These are phyloP conservation scores for Fusarium beomiforme DNA, from an alignment of 2,329 filamentous ascomycete genomes.

Conservation along the genomic window DNA sequence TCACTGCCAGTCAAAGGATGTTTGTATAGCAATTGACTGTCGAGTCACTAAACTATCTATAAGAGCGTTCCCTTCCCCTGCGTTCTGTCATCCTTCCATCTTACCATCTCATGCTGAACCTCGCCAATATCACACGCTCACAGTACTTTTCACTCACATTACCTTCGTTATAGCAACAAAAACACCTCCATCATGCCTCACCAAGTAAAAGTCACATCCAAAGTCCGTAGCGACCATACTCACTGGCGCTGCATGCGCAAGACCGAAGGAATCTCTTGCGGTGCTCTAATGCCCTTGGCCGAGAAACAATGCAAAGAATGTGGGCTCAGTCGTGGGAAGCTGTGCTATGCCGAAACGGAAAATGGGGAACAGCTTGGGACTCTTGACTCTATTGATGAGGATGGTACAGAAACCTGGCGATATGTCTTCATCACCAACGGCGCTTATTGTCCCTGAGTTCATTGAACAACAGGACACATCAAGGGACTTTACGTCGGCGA, in stretches of 20 bases:
- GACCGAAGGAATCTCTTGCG: background rate
- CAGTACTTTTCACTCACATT: background rate
- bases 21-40: too few species aligned
- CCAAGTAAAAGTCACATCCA: background rate
- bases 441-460: too few species aligned
- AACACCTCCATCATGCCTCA: background rate
- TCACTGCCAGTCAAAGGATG: too few species aligned
- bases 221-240: background rate
- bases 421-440: background rate
- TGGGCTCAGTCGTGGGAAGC: fast-evolving
- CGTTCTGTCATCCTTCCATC: too few species aligned
- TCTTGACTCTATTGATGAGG: background rate
- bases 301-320: background rate
- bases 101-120: too few species aligned
- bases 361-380: background rate
- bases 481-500: fast-evolving
- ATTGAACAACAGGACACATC: too few species aligned
- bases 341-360: fast-evolving
- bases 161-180: fast-evolving
- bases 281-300: background rate
- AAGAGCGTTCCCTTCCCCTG: too few species aligned
- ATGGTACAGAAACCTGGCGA: background rate
- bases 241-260: background rate
- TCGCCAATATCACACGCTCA: too few species aligned
- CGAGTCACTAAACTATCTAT: too few species aligned